Evolutionary conservation across 2,329 filamentous ascomycete species (phyloP), one percentile per base, ranked within the genome.

Genomic region (Paracoccidioides lutzii): DNA sequence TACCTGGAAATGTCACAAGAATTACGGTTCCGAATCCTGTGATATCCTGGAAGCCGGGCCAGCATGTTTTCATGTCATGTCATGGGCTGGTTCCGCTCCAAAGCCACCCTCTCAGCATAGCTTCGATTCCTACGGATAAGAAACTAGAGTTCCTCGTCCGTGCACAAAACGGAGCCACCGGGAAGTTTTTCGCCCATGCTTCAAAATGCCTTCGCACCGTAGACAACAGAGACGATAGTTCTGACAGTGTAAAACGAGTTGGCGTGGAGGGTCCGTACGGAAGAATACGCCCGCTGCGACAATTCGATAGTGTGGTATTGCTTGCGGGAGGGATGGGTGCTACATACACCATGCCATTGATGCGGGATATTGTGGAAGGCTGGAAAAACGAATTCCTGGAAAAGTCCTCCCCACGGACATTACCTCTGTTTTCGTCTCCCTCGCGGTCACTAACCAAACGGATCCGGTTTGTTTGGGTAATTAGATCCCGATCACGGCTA

Each of bases 31-130:
- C 70, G 1, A 74, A 80, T 28, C 78, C 79, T 1, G 75, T 77
- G 2, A 74, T 84, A 52, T 69, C 64, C 15, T 86, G 82, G 83
- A 73, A 67, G 33, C 75, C 82, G 3, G 83, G 82, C 0, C 82
- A 85, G 58, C 82, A 85, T 63, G 74, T 81, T 0, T 83, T 83
- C 60, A 68, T 85, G 2, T 78, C 78, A 4, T 82, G 74, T 61
- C 82, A 78, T 61, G 73, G 73, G 0, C 64, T 83, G 41, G 73
- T 75, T 15, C 81, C 80, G 0, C 67, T 85, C 1, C 80, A 84
- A 62, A 78, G 77, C 30, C 82, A 86, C 60, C 83, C 82, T 0
- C 85, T 85, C 62, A 84, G 81, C 1, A 81, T 85, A 57, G 71
- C 78, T 2, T 80, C 78, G 0, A 72, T 82, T 10, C 77, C 79